Conservation (phyloP, 306 rosid species). For the Cicer arietinum region DNA sequence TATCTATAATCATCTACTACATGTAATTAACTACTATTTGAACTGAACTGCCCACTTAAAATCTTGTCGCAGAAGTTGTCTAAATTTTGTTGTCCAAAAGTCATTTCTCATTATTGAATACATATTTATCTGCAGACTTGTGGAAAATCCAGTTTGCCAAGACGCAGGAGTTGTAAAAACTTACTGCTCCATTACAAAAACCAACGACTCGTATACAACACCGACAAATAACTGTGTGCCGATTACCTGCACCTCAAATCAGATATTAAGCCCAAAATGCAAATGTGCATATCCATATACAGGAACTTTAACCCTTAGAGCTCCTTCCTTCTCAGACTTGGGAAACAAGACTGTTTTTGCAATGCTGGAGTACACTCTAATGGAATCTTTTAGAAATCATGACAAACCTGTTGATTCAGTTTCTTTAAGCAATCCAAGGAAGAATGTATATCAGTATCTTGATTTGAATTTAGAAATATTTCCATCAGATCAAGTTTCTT, state of each 20-base stretch:
- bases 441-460: conserved; percentile 47
- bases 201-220: conserved; percentile 42
- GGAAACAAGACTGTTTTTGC: conserved; percentile 39
- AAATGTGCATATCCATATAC: conserved; percentile 69
- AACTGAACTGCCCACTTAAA: too few relatives aligned
- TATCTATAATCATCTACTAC: too few relatives aligned
- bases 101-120: too few relatives aligned
- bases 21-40: too few relatives aligned
- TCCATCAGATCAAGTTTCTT: conserved; percentile 53
- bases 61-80: too few relatives aligned
- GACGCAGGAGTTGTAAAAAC: conserved; percentile 12
- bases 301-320: conserved; percentile 65
- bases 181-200: conserved; percentile 52
- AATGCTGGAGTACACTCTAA: conserved; percentile 44
- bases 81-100: too few relatives aligned
- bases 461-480: conserved; percentile 51
- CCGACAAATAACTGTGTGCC: conserved; percentile 49
- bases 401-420: conserved; percentile 57
- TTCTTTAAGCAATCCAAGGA: conserved; percentile 47
- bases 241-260: conserved; percentile 45
- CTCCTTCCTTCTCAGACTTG: conserved; percentile 63
- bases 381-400: not conserved
- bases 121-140: conserved; percentile 57
- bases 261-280: conserved; percentile 70
- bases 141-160: conserved; percentile 57